A percentile compares a stretch with the other conserved stretches of the same genome.
These are phyloP conservation scores for Neurospora sublineolata DNA, from an alignment of 495 filamentous ascomycete genomes.

Conservation along the genomic window DNA sequence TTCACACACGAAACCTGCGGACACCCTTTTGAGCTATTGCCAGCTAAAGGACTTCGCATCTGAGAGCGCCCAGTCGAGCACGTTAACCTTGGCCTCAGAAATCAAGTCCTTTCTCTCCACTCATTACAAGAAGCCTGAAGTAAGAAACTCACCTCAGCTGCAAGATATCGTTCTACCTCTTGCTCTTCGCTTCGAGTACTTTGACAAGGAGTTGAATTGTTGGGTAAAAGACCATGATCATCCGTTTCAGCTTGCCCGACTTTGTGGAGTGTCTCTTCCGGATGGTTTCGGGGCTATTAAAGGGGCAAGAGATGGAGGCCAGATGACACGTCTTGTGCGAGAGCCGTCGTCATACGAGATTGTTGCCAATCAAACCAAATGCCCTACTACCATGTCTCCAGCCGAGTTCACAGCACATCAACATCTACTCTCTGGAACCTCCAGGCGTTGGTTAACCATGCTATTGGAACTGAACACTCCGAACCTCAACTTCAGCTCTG, in stretches of 20 bases:
- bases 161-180: background rate
- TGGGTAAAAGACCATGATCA: background rate
- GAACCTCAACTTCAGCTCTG: constrained; percentile 43
- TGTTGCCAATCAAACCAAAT: constrained; percentile 41
- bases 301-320: background rate
- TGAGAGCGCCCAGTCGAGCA: background rate
- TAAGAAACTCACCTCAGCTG: background rate
- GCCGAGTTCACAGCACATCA: constrained; percentile 44
- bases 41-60: constrained; percentile 9
- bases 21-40: constrained; percentile 9
- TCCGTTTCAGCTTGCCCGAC: background rate
- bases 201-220: constrained; percentile 6
- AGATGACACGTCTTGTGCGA: background rate
- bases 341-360: constrained; percentile 44
- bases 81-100: constrained; percentile 21
- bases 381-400: constrained; percentile 32
- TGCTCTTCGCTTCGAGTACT: constrained; percentile 19
- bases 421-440: constrained; percentile 31
- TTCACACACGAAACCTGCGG: constrained; percentile 2
- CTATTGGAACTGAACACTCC: constrained; percentile 40
- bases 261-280: background rate
- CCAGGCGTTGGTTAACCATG: constrained; percentile 37
- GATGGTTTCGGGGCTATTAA: background rate
- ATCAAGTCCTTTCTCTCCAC: constrained; percentile 19
- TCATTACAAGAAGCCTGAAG: background rate